phyloP scores from a whole-genome alignment of 2,329 filamentous ascomycete genomes.

The Fusarium musae region DNA sequence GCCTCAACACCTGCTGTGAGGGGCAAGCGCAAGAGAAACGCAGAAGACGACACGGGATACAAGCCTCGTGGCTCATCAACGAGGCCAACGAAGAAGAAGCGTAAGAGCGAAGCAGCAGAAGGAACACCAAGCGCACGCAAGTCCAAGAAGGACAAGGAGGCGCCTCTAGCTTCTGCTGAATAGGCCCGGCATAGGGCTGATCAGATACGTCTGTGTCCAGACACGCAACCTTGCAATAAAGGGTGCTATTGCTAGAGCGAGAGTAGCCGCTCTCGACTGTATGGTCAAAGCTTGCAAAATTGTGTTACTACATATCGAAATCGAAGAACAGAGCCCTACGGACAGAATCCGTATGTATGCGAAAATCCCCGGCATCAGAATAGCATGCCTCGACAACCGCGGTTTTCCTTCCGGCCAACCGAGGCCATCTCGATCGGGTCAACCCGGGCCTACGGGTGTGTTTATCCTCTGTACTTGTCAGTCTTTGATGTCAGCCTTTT shows the following conservation, averaged over 20 bases:
- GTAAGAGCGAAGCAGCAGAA: slow-evolving; percentile 62
- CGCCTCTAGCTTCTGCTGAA: slow-evolving; percentile 43
- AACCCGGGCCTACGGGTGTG: slow-evolving; percentile 35
- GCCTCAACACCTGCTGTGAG: slow-evolving; percentile 49
- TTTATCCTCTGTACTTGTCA: slow-evolving; percentile 1
- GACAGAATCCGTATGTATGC: slow-evolving; percentile 25
- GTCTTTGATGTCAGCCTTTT: neutral
- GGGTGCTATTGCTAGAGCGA: neutral
- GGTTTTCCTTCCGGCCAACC: slow-evolving; percentile 41
- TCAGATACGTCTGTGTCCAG: neutral
- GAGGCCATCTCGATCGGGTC: slow-evolving; percentile 38
- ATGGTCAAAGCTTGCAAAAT: neutral
- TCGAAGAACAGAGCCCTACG: slow-evolving; percentile 12
- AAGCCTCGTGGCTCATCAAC: slow-evolving; percentile 66
- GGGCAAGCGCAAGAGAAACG: slow-evolving; percentile 65
- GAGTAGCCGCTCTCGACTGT: slow-evolving; percentile 7
- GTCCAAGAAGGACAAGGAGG: slow-evolving; percentile 50
- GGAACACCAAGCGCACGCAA: slow-evolving; percentile 50
- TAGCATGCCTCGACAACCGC: slow-evolving; percentile 22
- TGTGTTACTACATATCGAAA: slow-evolving; percentile 29
- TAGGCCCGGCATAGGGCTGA: slow-evolving; percentile 37
- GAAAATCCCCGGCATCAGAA: slow-evolving; percentile 15
- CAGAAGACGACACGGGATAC: slow-evolving; percentile 69
- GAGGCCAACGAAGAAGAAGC: slow-evolving; percentile 67
- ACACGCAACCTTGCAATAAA: neutral